phyloP scores from a whole-genome alignment of 495 filamentous ascomycete genomes.

The Polyplosphaeria fusca region DNA sequence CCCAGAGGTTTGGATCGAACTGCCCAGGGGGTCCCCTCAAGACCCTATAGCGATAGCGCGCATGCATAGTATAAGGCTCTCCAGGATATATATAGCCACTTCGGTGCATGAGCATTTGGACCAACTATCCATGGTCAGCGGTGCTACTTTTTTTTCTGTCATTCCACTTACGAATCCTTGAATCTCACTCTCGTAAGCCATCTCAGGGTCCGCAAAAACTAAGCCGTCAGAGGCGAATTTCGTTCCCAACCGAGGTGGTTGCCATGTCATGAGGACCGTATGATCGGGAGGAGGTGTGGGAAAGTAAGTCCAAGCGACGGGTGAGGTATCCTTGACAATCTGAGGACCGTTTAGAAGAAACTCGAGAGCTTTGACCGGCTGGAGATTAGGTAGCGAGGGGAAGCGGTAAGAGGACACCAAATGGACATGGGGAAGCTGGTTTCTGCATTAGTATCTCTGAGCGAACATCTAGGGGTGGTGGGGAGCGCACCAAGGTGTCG shows the following conservation, averaged over 20 bases:
- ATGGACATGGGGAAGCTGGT: slow-evolving; percentile 79
- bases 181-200: slow-evolving; percentile 63
- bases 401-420: slow-evolving; percentile 74
- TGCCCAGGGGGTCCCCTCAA: slow-evolving; percentile 56
- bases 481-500: background rate
- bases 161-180: slow-evolving; percentile 68
- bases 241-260: slow-evolving; percentile 59
- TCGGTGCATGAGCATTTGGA: slow-evolving; percentile 83
- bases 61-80: slow-evolving; percentile 68
- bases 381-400: slow-evolving; percentile 61
- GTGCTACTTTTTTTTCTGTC: background rate
- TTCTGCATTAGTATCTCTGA: background rate
- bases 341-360: slow-evolving; percentile 77
- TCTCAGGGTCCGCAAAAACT: slow-evolving; percentile 79
- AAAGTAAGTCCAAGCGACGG: slow-evolving; percentile 90
- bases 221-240: slow-evolving; percentile 87
- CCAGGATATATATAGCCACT: slow-evolving; percentile 67
- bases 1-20: slow-evolving; percentile 80
- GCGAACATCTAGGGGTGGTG: background rate
- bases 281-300: slow-evolving; percentile 71
- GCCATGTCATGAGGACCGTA: slow-evolving; percentile 80
- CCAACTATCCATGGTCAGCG: slow-evolving; percentile 44
- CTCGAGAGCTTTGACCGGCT: slow-evolving; percentile 66
- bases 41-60: slow-evolving; percentile 79
- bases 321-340: slow-evolving; percentile 67